Conservation (phyloP, 345 rosid genomes). For the Boechera stricta region DNA sequence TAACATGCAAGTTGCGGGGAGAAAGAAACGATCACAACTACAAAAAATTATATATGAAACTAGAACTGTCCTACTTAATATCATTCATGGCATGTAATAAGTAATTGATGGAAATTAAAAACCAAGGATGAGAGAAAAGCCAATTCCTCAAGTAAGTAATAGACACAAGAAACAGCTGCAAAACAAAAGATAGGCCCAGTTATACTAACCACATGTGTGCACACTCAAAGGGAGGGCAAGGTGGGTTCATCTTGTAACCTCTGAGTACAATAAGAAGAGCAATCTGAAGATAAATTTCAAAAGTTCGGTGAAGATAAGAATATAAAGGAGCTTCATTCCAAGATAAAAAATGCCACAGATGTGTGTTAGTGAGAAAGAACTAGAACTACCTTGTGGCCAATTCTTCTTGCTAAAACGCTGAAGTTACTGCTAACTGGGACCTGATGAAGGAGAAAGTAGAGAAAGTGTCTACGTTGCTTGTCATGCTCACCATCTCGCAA, state of each 20-base stretch:
- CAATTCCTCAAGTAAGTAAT: conserved; percentile 24
- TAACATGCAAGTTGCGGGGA: conserved; percentile 3
- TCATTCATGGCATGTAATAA: conserved; percentile 24
- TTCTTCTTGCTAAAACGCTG: conserved; percentile 75
- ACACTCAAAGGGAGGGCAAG: conserved; percentile 97
- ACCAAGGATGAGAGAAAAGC: conserved; percentile 22
- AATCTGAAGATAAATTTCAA: conserved; percentile 65
- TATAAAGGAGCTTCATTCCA: conserved; percentile 27
- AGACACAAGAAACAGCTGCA: conserved; percentile 31
- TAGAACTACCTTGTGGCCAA: conserved; percentile 82
- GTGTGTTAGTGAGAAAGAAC: conserved; percentile 36
- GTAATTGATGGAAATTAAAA: conserved; percentile 23
- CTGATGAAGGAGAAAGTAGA: conserved; percentile 96
- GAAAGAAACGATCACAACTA: conserved; percentile 16
- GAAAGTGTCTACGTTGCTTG: conserved; percentile 84
- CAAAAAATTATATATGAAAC: background rate
- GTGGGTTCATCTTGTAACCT: conserved; percentile 97
- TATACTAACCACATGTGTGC: conserved; percentile 90
- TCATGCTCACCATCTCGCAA: conserved; percentile 98
- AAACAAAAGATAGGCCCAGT: conserved; percentile 29
- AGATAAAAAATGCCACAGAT: conserved; percentile 25
- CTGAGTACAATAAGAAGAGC: conserved; percentile 85
- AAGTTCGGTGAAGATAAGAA: conserved; percentile 46
- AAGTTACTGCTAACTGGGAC: conserved; percentile 96
- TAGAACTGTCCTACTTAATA: conserved; percentile 13